Base-by-base conservation (phyloP, 2,329 filamentous ascomycete species). In the Colletotrichum spaethianum region DNA sequence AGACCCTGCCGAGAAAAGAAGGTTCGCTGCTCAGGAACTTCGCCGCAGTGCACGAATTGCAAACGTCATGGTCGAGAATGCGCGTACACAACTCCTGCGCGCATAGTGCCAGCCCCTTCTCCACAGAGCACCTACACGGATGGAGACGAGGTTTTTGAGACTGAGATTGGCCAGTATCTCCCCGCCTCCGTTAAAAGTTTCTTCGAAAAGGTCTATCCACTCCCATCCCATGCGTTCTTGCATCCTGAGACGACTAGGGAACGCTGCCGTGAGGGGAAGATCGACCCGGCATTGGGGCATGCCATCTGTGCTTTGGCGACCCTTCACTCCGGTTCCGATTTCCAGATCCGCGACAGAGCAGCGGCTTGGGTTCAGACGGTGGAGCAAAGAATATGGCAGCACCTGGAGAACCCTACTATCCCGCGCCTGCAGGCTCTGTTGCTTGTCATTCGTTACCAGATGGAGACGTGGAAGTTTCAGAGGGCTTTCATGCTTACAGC, bases 391-490 rank as follows among this genome's bases (percentile, higher is more conserved):
- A 76, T 81, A n/a, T 73, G 80, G 52, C 75, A 78, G 38, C 77
- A 80, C 20, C 74, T 82, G 6, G 79, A 79, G 18, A 76, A 75
- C 5, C 80, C 79, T 0, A 73, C 76, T 1, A 74, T 76, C 38
- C 56, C 73, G 5, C 70, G 80, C 7, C 75, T 82, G 1, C 84
- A 86, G 73, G 83, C 85, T 12, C 79, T 86, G 14, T 78, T 86
- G 40, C 78, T 86, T 26, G 80, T 85, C 69, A 84, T 86, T 65
- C 83, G 84, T 72, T 84, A 85, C 65, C 82, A 82, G 48, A 83
- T 85, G 50, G 80, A 86, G 26, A 82, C 81, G 12, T 85, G 84
- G 50, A 79, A 77, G 14, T 86, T 85, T 33, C 81, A 83, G 63
- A 82, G 82, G 72, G 85, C 85, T 11, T 82, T 83, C 56, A 83